Evolutionary conservation across 495 filamentous ascomycete genomes (phyloP), one percentile per base, ranked within the genome.

Genomic region (Aspergillus cristatus): DNA sequence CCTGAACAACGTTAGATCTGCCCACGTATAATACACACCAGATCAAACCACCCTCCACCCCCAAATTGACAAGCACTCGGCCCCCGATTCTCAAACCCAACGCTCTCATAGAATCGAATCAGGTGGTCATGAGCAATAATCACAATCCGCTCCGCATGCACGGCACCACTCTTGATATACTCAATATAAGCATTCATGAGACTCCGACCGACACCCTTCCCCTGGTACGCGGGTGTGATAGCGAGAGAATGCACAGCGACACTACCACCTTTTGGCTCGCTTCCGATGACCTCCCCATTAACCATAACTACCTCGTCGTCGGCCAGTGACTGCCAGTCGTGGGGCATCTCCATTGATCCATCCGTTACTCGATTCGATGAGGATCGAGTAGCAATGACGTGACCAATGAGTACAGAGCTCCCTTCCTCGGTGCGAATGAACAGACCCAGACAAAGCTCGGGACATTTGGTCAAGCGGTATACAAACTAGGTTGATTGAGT

Each of bases 211-310:
- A 50, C 37, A n/a, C 42, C 45, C 29, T 38, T 45, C 0, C 46
- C 46, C 18, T 55, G 53, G 28, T 43, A 55, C 25, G 53, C 43
- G 2, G 49, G 49, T 1, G 35, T 26, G 12, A 52, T 34, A n/a
- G 44, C 49, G 11, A 55, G 49, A 5, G 53, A 55, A 22, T 55
- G 53, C 14, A 55, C 41, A n/a, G 53, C 49, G 25, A 55, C 35
- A 6, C 18, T 40, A 2, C 28, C 33, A 6, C 53, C 49, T 3
- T 18, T 17, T 6, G 47, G 45, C 22, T 55, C 49, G 35, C 53
- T 50, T 1, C 53, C 49, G 4, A 55, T 41, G 4, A 50, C 16
- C 18, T 48, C 18, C 0, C 34, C 44, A 13, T 50, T n/a, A 0
- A 40, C 28, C 2, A 36, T 22, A n/a, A 39, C 30, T 1, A 34